Conservation (phyloP, 2,329 filamentous ascomycete species). For the Penicillium sp. region DNA sequence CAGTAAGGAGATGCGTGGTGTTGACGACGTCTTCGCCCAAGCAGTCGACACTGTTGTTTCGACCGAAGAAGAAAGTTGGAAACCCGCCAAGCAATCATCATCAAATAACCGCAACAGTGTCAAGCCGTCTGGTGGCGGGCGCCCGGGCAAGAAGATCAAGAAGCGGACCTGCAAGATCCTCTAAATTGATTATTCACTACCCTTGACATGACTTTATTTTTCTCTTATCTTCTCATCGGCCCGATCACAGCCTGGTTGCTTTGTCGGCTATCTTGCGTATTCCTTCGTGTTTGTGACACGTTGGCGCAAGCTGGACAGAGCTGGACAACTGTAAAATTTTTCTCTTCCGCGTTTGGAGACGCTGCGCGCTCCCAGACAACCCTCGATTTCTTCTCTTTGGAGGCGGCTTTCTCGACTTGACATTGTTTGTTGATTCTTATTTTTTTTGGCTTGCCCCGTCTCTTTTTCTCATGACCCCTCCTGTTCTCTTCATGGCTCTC, state of each 20-base stretch:
- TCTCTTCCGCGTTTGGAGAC: constrained; percentile 16
- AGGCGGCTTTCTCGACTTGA: constrained; percentile 27
- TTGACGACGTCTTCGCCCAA: constrained; percentile 92
- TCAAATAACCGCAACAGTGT: constrained; percentile 17
- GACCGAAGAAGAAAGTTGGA: constrained; percentile 65
- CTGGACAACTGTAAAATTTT: constrained; percentile 22
- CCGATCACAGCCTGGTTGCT: constrained; percentile 39
- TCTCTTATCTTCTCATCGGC: constrained; percentile 16
- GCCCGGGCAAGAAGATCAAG: constrained; percentile 67
- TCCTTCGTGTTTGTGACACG: constrained; percentile 24
- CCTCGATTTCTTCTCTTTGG: constrained; percentile 15
- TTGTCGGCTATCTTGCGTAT: constrained; percentile 27
- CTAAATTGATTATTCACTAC: constrained; percentile 46
- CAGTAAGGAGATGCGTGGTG: constrained; percentile 89
- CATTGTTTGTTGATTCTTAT: neutral
- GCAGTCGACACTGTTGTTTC: constrained; percentile 88
- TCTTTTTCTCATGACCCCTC: constrained; percentile 20
- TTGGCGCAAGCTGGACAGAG: constrained; percentile 24
- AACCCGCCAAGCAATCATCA: constrained; percentile 27
- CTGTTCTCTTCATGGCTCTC: constrained; percentile 29
- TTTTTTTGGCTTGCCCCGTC: constrained; percentile 2
- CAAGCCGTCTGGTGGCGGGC: constrained; percentile 37
- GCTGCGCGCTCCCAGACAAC: constrained; percentile 20
- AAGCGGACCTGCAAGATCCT: constrained; percentile 81
- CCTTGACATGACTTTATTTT: neutral